These are phyloP conservation scores for Nakaseomyces kungkrabaensis DNA, from an alignment of 1,139 yeast genomes.

Conservation along the genomic window DNA sequence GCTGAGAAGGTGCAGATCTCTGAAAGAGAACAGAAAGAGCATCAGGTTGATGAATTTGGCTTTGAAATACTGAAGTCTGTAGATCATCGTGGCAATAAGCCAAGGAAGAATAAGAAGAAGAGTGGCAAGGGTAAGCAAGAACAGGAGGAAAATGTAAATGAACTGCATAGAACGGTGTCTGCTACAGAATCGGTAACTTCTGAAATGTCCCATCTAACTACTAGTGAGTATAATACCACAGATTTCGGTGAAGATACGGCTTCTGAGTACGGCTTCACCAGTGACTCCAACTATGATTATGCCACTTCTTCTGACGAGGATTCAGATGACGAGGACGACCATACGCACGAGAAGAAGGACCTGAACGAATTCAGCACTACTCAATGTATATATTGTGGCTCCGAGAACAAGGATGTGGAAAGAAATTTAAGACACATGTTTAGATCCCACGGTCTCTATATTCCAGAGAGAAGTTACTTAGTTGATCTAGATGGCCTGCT, in stretches of 20 bases:
- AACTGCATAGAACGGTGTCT: slow-evolving; percentile 29
- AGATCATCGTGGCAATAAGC: slow-evolving; percentile 7
- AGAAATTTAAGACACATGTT: slow-evolving; percentile 71
- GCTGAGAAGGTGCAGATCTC: slow-evolving; percentile 55
- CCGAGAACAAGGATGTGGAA: slow-evolving; percentile 37
- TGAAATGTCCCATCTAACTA: slow-evolving; percentile 50
- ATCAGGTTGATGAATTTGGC: slow-evolving; percentile 57
- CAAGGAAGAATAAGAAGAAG: slow-evolving; percentile 23
- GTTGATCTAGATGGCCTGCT: slow-evolving; percentile 63
- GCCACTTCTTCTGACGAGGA: slow-evolving; percentile 24
- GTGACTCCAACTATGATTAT: slow-evolving; percentile 37
- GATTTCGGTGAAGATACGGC: slow-evolving; percentile 41
- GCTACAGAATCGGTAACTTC: slow-evolving; percentile 49
- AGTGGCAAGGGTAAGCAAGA: slow-evolving; percentile 22
- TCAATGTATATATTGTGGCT: slow-evolving; percentile 38
- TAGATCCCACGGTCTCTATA: slow-evolving; percentile 66
- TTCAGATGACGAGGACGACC: slow-evolving; percentile 16
- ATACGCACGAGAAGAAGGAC: slow-evolving; percentile 3
- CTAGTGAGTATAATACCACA: slow-evolving; percentile 28
- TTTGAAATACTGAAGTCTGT: slow-evolving; percentile 34
- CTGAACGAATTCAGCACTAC: not conserved
- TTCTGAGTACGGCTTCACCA: slow-evolving; percentile 39
- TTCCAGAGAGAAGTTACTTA: slow-evolving; percentile 72
- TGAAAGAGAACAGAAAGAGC: slow-evolving; percentile 33
- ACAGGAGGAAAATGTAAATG: slow-evolving; percentile 4